Evolutionary conservation across 176 grass and related monocot genomes (phyloP).

Genomic region (Alopecurus myosuroides): DNA sequence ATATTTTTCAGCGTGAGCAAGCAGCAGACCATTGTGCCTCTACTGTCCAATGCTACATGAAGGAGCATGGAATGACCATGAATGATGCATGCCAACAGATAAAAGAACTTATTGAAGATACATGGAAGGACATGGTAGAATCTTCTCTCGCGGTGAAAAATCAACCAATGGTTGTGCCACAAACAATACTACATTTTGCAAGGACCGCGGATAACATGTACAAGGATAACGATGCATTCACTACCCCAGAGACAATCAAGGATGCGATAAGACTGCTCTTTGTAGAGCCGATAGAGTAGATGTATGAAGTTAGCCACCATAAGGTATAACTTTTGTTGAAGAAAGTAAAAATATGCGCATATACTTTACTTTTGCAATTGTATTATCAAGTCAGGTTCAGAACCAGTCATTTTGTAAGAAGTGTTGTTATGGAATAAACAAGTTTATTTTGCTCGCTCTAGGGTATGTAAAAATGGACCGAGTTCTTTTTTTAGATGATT

Average conservation of each 20-base stretch:
- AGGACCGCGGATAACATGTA: neutral
- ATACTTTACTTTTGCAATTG: too few relatives aligned
- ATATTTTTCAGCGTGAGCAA: constrained; percentile 13
- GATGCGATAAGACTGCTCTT: neutral
- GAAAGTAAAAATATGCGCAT: too few relatives aligned
- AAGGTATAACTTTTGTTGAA: too few relatives aligned
- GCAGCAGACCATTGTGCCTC: neutral
- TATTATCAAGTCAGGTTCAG: too few relatives aligned
- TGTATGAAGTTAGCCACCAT: neutral
- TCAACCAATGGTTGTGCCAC: neutral
- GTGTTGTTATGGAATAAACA: too few relatives aligned
- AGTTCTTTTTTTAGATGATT: too few relatives aligned
- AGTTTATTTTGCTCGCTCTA: too few relatives aligned
- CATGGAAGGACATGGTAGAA: neutral
- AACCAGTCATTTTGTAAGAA: too few relatives aligned
- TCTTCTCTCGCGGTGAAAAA: neutral
- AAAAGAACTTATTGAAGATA: neutral
- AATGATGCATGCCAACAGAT: constrained; percentile 16
- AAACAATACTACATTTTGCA: neutral
- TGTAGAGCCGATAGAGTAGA: neutral
- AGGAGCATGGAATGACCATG: neutral
- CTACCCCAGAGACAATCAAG: neutral
- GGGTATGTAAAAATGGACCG: too few relatives aligned
- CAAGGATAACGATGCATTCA: neutral
- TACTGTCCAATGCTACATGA: constrained; percentile 19